A percentile compares a stretch with the other conserved stretches of the same genome.
These are phyloP conservation scores for Hanseniaspora gamundiae DNA, from an alignment of 1,139 yeast genomes.

Conservation along the genomic window DNA sequence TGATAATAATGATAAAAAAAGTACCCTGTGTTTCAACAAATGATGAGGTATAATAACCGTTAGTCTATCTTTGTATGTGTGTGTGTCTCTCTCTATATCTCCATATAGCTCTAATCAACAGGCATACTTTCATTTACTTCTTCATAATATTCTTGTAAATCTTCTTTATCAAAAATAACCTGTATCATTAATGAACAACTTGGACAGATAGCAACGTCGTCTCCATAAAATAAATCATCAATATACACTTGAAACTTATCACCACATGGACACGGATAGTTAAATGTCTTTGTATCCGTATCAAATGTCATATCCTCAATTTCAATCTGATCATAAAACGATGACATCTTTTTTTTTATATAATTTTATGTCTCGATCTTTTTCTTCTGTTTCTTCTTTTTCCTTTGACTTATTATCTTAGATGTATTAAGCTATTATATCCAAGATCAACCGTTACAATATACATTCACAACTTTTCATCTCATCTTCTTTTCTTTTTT, in stretches of 20 bases:
- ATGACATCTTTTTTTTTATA: constrained; percentile 31
- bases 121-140: constrained; percentile 14
- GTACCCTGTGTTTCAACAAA: too few relatives aligned
- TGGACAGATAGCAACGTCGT: constrained; percentile 90
- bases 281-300: constrained; percentile 63
- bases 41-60: too few relatives aligned
- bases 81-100: background rate
- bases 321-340: constrained; percentile 80
- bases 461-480: too few relatives aligned
- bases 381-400: too few relatives aligned
- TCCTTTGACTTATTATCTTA: too few relatives aligned
- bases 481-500: too few relatives aligned
- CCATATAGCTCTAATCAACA: background rate
- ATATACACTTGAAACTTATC: constrained; percentile 80
- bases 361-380: too few relatives aligned
- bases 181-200: constrained; percentile 89
- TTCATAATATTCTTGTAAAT: constrained; percentile 32
- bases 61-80: background rate
- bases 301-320: constrained; percentile 94
- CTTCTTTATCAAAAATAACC: constrained; percentile 67
- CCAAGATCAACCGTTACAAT: too few relatives aligned
- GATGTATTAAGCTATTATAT: too few relatives aligned
- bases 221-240: constrained; percentile 83
- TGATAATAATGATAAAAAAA: too few relatives aligned
- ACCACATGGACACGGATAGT: constrained; percentile 98